phyloP scores from a whole-genome alignment of 805 yeast species.

The Yarrowia sp. region DNA sequence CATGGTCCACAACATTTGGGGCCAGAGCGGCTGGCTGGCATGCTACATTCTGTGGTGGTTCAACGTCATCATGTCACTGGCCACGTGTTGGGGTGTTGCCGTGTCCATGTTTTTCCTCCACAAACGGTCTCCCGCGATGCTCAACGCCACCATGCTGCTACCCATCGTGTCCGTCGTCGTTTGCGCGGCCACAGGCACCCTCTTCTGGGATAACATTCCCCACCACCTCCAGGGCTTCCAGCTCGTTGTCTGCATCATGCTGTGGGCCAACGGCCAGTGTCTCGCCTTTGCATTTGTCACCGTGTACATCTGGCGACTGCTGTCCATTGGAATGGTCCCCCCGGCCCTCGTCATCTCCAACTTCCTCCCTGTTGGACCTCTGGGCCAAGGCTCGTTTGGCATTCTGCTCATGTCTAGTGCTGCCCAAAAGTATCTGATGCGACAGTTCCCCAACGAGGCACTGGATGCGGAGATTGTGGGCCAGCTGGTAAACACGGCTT shows the following conservation, averaged over 20 bases:
- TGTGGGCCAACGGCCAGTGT: constrained; percentile 68
- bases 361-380: constrained; percentile 76
- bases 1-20: constrained; percentile 49
- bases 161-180: constrained; percentile 83
- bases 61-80: constrained; percentile 50
- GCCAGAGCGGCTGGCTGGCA: constrained; percentile 44
- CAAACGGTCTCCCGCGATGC: constrained; percentile 37
- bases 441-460: constrained; percentile 32
- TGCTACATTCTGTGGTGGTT: constrained; percentile 76
- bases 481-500: background rate
- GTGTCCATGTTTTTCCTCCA: constrained; percentile 47
- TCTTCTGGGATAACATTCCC: constrained; percentile 48
- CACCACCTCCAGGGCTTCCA: constrained; percentile 49
- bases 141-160: constrained; percentile 59
- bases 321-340: constrained; percentile 58
- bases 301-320: constrained; percentile 57
- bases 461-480: constrained; percentile 35
- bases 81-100: constrained; percentile 61
- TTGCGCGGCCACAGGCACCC: constrained; percentile 64
- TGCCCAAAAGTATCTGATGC: constrained; percentile 32
- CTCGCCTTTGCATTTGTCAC: constrained; percentile 55
- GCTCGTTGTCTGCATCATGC: constrained; percentile 50
- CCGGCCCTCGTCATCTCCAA: constrained; percentile 52
- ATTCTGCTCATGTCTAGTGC: constrained; percentile 54
- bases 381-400: constrained; percentile 82